A percentile compares a stretch with the other conserved stretches of the same genome.
These are phyloP conservation scores for Gloeostereum incarnatum DNA, from an alignment of 768 basidiomycete genomes.

Conservation along the genomic window DNA sequence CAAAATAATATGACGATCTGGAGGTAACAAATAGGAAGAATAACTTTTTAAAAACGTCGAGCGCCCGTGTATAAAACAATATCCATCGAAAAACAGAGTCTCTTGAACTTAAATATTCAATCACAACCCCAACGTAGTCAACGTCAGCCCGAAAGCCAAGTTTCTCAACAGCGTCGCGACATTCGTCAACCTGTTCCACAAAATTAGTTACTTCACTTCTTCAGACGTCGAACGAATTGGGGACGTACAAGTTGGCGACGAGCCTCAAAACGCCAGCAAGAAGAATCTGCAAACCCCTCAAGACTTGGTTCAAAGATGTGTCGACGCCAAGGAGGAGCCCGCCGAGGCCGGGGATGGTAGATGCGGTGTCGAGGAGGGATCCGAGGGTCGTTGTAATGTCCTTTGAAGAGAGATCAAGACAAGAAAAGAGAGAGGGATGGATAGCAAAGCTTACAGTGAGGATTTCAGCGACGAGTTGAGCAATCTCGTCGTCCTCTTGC, in stretches of 20 bases:
- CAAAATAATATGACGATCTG: too few species aligned
- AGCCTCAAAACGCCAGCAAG: conserved; percentile 18
- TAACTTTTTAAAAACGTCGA: too few species aligned
- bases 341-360: conserved; percentile 15
- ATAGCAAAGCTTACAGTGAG: conserved; percentile 12
- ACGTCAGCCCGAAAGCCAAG: conserved; percentile 8
- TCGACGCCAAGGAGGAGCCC: conserved; percentile 15
- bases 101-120: too few species aligned
- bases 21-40: too few species aligned
- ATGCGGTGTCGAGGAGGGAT: conserved; percentile 10
- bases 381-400: conserved; percentile 14
- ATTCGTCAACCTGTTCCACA: conserved; percentile 2
- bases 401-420: conserved; percentile 5
- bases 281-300: conserved; percentile 16
- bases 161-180: conserved; percentile 7
- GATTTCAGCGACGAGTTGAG: conserved; percentile 15
- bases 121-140: too few species aligned
- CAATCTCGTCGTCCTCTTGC: conserved; percentile 16
- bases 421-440: not conserved
- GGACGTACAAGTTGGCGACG: conserved; percentile 15
- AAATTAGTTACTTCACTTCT: too few species aligned
- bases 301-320: conserved; percentile 14
- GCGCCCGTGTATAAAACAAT: too few species aligned
- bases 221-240: too few species aligned
- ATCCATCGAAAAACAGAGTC: too few species aligned